Evolutionary conservation across 129 eudicot species (phyloP).

Genomic region (Escallonia herrerae): DNA sequence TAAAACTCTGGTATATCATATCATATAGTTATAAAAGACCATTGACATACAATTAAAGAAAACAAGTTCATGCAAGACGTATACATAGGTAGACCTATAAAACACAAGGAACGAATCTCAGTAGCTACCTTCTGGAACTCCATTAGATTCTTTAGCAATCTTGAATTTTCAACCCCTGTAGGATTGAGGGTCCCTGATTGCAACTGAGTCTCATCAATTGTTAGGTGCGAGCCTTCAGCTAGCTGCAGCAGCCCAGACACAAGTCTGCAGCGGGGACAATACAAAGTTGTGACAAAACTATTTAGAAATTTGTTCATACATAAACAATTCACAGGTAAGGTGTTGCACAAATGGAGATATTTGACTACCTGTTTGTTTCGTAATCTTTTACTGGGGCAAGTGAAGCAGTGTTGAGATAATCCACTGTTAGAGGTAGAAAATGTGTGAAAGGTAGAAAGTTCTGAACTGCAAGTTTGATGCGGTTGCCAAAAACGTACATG

Average conservation of each 20-base stretch:
- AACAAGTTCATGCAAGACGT: not conserved
- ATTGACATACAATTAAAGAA: too few relatives aligned
- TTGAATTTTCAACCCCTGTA: slow-evolving; percentile 66
- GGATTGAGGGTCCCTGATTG: slow-evolving; percentile 62
- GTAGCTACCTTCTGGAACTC: slow-evolving; percentile 62
- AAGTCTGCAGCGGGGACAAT: slow-evolving; percentile 41
- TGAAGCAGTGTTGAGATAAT: slow-evolving; percentile 57
- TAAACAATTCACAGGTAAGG: too few relatives aligned
- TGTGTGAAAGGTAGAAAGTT: slow-evolving; percentile 66
- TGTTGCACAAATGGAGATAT: not conserved
- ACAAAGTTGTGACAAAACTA: slow-evolving; percentile 5
- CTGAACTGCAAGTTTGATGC: slow-evolving; percentile 42
- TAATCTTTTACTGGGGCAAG: slow-evolving; percentile 84
- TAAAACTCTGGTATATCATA: not conserved
- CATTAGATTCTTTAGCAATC: slow-evolving; percentile 50
- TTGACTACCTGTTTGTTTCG: slow-evolving; percentile 60
- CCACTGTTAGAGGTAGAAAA: slow-evolving; percentile 53
- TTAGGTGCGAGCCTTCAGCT: slow-evolving; percentile 84
- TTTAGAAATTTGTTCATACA: not conserved
- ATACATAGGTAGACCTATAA: too few relatives aligned
- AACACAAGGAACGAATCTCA: not conserved
- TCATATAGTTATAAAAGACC: not conserved
- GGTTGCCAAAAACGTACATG: slow-evolving; percentile 51
- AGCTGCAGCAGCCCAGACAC: slow-evolving; percentile 73
- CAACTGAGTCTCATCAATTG: slow-evolving; percentile 70